Evolutionary conservation across 2,329 filamentous ascomycete species (phyloP), one percentile per base, ranked within the genome.

Genomic region (Massarina eburnea): DNA sequence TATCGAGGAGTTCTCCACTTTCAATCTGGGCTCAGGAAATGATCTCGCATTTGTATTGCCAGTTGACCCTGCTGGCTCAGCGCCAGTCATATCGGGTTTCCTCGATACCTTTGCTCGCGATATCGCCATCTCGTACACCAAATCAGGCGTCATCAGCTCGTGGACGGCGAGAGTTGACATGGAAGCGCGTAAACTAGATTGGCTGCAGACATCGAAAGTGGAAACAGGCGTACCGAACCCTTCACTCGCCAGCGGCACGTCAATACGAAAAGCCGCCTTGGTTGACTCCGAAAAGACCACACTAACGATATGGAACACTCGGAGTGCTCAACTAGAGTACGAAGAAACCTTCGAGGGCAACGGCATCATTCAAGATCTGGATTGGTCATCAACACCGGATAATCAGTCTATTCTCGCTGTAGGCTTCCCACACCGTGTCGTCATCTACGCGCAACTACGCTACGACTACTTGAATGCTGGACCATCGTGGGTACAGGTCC

Each of bases 331-430:
- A 51, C 78, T 96, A 5, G 91, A 96, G 67, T 91, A 89, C 61
- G 81, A 88, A 50, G 82, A 92, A 58, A 79, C 83, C 22, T 94
- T 91, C 53, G 80, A 86, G 53, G 78, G 79, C 10, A 80, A 86
- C 48, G 87, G 94, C 58, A 80, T 79, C 5, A 90, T 96, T 32
- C 84, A 86, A 52, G 91, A 96, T 67, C 80, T 96, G 10, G 91
- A 96, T 67, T 96, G 92, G 92, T 92, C 91, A 1, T 92, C 89
- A 3, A 96, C 91, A 0, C 90, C 90, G 0, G 89, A 95, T 66
- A 84, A 84, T 39, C 90, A 96, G 62, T 92, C 89, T 1, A 91
- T 96, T 44, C 76, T 96, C 17, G 89, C 91, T 1, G 89, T 96
- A n/a, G 91, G 91, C 0, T 96, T 96, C 62, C 85, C 86, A n/a